Evolutionary conservation across 2,329 filamentous ascomycete genomes (phyloP).

Genomic region (Venturiaceae sp.): DNA sequence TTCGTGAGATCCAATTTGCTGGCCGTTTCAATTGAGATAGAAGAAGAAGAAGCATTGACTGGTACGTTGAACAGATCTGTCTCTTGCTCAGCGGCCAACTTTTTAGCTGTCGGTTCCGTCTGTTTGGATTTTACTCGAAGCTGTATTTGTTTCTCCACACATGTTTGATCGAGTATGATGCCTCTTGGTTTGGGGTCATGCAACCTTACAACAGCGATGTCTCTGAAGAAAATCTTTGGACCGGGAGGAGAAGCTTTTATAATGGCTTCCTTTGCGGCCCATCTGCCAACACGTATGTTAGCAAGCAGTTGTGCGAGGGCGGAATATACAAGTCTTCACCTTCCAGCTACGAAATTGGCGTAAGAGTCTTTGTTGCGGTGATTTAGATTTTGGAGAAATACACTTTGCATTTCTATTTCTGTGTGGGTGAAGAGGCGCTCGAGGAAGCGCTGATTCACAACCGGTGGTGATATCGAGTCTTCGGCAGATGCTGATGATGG

Average conservation of each 20-base stretch:
- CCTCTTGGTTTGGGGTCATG: not conserved
- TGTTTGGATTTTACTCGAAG: too few species aligned
- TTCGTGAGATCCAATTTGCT: too few species aligned
- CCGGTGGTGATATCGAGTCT: not conserved
- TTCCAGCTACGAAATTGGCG: conserved; percentile 19
- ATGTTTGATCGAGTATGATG: conserved; percentile 12
- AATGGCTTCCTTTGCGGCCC: conserved; percentile 41
- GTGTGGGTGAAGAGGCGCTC: not conserved
- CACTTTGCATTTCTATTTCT: conserved; percentile 7
- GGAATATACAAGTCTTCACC: conserved; percentile 17
- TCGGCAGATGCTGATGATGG: not conserved
- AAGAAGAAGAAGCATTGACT: too few species aligned
- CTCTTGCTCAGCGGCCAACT: too few species aligned
- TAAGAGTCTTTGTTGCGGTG: too few species aligned
- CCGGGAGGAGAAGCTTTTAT: conserved; percentile 28
- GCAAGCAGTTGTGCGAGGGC: not conserved
- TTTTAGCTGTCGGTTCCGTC: too few species aligned
- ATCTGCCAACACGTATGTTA: conserved; percentile 19
- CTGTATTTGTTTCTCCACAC: too few species aligned
- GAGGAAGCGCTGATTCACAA: not conserved
- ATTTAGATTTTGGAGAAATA: conserved; percentile 9
- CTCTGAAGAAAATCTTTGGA: not conserved
- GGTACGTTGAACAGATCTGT: too few species aligned
- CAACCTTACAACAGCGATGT: not conserved
- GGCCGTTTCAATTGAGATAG: not conserved